Evolutionary conservation across 139 green algal genomes (phyloP).

Genomic region (Chlamydomonas urium): DNA sequence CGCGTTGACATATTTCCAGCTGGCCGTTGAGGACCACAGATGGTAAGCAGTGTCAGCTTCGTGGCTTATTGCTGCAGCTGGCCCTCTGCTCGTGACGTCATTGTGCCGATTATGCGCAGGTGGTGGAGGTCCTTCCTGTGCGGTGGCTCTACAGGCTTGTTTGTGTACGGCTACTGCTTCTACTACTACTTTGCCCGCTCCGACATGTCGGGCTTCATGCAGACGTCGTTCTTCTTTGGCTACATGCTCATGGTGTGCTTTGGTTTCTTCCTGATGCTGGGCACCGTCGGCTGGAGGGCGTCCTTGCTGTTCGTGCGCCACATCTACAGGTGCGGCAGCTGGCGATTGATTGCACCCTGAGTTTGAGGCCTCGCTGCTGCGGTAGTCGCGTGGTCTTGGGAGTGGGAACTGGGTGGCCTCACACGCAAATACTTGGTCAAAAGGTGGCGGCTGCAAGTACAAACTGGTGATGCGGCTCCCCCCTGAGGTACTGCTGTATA

Average conservation of each 20-base stretch:
- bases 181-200: slow-evolving; percentile 92
- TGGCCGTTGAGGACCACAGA: slow-evolving; percentile 28
- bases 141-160: slow-evolving; percentile 89
- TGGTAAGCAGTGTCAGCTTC: slow-evolving; percentile 11
- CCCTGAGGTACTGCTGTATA: no score
- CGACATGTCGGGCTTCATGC: slow-evolving; percentile 84
- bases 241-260: slow-evolving; percentile 78
- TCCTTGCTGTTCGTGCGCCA: slow-evolving; percentile 55
- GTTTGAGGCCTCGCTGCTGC: no score
- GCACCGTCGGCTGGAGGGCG: slow-evolving; percentile 83
- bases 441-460: no score
- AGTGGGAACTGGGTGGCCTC: no score
- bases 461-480: no score
- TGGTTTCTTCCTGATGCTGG: slow-evolving; percentile 74
- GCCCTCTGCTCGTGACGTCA: no score
- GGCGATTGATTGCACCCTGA: no score
- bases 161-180: slow-evolving; percentile 95
- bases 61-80: not conserved
- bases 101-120: no score
- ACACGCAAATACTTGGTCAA: no score
- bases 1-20: slow-evolving; percentile 95
- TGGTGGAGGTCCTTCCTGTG: slow-evolving; percentile 93
- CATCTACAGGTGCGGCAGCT: slow-evolving; percentile 46
- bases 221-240: slow-evolving; percentile 81
- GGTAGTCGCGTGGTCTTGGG: no score